Conservation (phyloP, 202 grass and related monocot genomes). For the Brachypodium distachyon region DNA sequence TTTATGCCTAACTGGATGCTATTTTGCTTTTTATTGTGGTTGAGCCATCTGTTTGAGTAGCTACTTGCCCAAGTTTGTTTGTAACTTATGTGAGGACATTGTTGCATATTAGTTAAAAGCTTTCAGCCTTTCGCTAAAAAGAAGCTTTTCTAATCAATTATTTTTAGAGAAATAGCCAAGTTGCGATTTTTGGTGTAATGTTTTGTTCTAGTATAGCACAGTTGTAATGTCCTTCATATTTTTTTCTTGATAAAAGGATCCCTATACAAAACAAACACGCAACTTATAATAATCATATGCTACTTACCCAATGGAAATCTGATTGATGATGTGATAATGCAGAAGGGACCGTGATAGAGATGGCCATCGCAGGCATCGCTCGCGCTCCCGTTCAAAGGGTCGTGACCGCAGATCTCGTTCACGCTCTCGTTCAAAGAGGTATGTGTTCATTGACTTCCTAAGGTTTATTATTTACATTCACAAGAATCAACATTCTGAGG, state of each 20-base stretch:
- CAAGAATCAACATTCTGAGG: not conserved
- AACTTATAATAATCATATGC: not conserved
- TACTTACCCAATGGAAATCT: not conserved
- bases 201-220: not conserved
- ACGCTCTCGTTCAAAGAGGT: slow-evolving; percentile 36
- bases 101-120: not conserved
- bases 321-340: not conserved
- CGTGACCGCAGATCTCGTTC: slow-evolving; percentile 33
- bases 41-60: not conserved
- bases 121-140: not conserved
- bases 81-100: not conserved
- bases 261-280: not conserved
- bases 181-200: not conserved
- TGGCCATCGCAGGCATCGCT: slow-evolving; percentile 54
- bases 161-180: not conserved
- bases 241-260: not conserved
- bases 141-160: not conserved
- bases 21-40: not conserved
- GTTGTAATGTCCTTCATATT: not conserved
- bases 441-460: not conserved
- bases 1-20: not conserved
- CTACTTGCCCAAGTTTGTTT: not conserved
- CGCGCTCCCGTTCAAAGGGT: slow-evolving; percentile 68
- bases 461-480: not conserved
- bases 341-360: slow-evolving; percentile 71